A percentile compares a stretch with the other conserved stretches of the same genome.
phyloP scores from a whole-genome alignment of 164 flowering plant genomes.

The Cinnamomum chago region DNA sequence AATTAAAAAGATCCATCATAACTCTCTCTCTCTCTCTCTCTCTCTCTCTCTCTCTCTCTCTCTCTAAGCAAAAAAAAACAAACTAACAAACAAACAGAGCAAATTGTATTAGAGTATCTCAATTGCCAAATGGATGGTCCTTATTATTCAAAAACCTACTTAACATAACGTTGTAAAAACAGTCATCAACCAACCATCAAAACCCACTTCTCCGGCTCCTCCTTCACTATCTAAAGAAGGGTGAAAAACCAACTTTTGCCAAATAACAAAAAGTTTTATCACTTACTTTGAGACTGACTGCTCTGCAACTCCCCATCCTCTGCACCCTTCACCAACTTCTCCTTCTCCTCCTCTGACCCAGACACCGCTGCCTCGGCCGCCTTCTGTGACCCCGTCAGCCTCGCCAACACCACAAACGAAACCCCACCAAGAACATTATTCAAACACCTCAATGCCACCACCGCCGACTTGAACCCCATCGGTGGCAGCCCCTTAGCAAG shows the following conservation, averaged over 20 bases:
- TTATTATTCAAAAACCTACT: conserved; percentile 6
- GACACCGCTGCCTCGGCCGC: conserved; percentile 24
- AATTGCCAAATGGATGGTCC: background rate
- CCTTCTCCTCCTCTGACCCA: conserved; percentile 47
- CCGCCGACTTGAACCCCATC: conserved; percentile 56
- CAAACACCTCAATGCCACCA: conserved; percentile 60
- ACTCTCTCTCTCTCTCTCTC: too few relatives aligned
- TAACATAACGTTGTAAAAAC: conserved; percentile 4
- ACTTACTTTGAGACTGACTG: conserved; percentile 29
- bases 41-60: too few relatives aligned
- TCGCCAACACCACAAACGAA: conserved; percentile 78
- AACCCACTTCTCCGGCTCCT: conserved; percentile 6
- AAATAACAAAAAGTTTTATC: conserved; percentile 7
- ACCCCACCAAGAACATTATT: conserved; percentile 88
- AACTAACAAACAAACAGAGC: too few relatives aligned
- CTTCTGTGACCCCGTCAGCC: conserved; percentile 85
- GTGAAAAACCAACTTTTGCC: background rate
- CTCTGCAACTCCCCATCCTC: conserved; percentile 22
- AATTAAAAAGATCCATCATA: too few relatives aligned
- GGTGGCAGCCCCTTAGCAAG: conserved; percentile 64
- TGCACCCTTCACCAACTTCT: conserved; percentile 30
- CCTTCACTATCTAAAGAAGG: background rate
- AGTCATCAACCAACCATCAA: background rate
- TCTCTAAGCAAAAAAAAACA: too few relatives aligned
- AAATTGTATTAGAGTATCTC: background rate